Conservation (phyloP, 768 basidiomycete species). For the Glaciozyma martinii region DNA sequence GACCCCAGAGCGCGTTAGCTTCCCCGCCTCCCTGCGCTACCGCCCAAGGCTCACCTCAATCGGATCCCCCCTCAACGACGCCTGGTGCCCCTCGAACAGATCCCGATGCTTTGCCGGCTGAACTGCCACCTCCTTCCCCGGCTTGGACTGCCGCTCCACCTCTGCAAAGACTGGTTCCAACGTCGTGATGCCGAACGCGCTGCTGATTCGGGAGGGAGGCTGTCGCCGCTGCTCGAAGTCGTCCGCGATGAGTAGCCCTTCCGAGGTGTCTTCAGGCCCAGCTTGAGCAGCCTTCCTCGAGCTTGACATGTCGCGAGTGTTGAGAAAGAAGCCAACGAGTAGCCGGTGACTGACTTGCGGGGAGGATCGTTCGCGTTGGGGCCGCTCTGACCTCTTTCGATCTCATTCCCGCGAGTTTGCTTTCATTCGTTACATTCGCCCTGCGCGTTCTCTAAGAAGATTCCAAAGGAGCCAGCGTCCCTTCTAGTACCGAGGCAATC, state of each 20-base stretch:
- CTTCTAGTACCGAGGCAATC: constrained; percentile 28
- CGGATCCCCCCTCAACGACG: constrained; percentile 7
- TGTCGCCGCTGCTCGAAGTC: constrained; percentile 10
- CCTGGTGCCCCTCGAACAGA: constrained; percentile 12
- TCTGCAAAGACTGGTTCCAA: constrained; percentile 9
- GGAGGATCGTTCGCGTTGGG: no score
- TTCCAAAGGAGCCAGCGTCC: no score
- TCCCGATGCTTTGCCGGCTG: constrained; percentile 10
- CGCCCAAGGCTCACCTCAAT: constrained; percentile 8
- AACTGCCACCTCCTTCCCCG: background rate
- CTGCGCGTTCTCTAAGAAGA: no score
- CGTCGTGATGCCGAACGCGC: constrained; percentile 12
- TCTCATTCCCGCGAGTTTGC: no score
- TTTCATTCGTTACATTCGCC: no score
- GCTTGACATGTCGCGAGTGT: no score
- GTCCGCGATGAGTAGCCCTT: constrained; percentile 4
- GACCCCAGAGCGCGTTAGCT: background rate
- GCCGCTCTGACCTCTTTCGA: no score
- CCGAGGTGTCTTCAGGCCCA: constrained; percentile 21
- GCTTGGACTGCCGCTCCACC: background rate
- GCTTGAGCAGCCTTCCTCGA: background rate
- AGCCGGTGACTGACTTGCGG: no score
- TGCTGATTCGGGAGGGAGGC: constrained; percentile 1
- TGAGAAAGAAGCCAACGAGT: no score
- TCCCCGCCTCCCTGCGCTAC: background rate